A percentile compares a stretch with the other conserved stretches of the same genome.
Conservation (phyloP, 2,329 filamentous ascomycete genomes). For the Amylocarpus encephaloides region DNA sequence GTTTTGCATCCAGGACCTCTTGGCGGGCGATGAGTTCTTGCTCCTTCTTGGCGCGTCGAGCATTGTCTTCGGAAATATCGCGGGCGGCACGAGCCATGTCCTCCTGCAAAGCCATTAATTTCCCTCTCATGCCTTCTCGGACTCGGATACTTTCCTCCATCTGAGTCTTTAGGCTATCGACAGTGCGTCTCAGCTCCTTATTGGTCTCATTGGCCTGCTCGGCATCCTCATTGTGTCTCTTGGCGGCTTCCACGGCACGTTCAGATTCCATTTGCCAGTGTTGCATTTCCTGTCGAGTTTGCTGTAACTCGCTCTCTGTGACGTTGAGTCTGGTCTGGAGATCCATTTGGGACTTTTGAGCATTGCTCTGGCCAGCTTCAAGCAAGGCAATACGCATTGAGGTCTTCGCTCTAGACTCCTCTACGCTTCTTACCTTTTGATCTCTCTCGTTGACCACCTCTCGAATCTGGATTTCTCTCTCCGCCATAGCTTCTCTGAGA, state of each 20-base stretch:
- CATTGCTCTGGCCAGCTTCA: slow-evolving; percentile 57
- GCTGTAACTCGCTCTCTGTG: slow-evolving; percentile 49
- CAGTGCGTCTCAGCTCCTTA: slow-evolving; percentile 66
- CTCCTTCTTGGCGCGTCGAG: slow-evolving; percentile 70
- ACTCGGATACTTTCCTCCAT: slow-evolving; percentile 81
- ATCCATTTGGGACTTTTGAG: slow-evolving; percentile 48
- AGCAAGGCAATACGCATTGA: slow-evolving; percentile 59
- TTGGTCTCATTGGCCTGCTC: slow-evolving; percentile 54
- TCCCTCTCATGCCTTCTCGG: slow-evolving; percentile 75
- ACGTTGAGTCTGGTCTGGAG: slow-evolving; percentile 48
- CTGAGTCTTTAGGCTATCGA: slow-evolving; percentile 69
- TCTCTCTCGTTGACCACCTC: slow-evolving; percentile 64
- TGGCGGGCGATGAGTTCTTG: slow-evolving; percentile 72
- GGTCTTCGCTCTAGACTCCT: slow-evolving; percentile 49
- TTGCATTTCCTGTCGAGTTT: slow-evolving; percentile 50
- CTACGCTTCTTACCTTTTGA: slow-evolving; percentile 54
- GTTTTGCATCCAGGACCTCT: slow-evolving; percentile 69
- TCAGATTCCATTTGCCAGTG: slow-evolving; percentile 59
- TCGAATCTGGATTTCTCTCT: slow-evolving; percentile 62
- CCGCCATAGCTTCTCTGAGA: slow-evolving; percentile 59
- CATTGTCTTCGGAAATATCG: slow-evolving; percentile 78
- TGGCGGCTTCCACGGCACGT: slow-evolving; percentile 55
- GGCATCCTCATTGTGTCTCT: slow-evolving; percentile 53
- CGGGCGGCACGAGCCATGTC: slow-evolving; percentile 76
- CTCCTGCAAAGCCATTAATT: slow-evolving; percentile 78